Evolutionary conservation across 1,284 basidiomycete genomes (phyloP), one percentile per base, ranked within the genome.

Genomic region (Meira miltonrushii): DNA sequence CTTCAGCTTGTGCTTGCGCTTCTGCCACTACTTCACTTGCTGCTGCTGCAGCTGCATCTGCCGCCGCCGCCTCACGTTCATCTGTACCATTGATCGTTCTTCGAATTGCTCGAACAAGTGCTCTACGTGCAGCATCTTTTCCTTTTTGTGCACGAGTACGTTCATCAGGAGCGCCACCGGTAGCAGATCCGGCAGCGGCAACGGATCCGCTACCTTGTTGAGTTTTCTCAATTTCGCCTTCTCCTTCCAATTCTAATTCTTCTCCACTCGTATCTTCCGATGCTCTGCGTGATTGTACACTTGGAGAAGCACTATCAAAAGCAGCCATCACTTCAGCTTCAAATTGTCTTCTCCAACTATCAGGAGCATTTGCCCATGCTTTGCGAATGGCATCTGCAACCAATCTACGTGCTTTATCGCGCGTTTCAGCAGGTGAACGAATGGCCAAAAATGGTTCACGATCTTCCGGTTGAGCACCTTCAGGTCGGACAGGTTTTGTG

Each of bases 361-460:
- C 67, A n/a, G 75, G 75, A 6, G 75, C 74, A 43, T 54, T 68
- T 57, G 62, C 46, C 75, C 75, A 77, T 0, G 74, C 65, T 55
- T 71, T 67, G 54, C 72, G 66, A 39, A 74, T 71, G 5, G 74
- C 72, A 57, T 75, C 69, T 10, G 71, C 72, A 11, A 77, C 66
- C 25, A 76, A 60, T 21, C 68, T 57, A 13, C 72, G 67, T 11
- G 75, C 75, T 5, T 72, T 62, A 38, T 74, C 74, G 7, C 54
- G 63, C 1, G 68, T 57, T 46, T 74, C 68, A 39, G 72, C 72
- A 15, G 71, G 68, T 3, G 66, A 69, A 15, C 72, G 68, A 44
- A 74, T 74, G 7, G 72, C 72, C n/a, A 74, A 58, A 58, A 74
- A 74, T 1, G 72, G 72, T 57, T 72, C 66, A 13, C 55, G 47